A percentile compares a stretch with the other conserved stretches of the same genome.
Evolutionary conservation across 257 asterid species (phyloP).

Genomic region (Echites panduratus): DNA sequence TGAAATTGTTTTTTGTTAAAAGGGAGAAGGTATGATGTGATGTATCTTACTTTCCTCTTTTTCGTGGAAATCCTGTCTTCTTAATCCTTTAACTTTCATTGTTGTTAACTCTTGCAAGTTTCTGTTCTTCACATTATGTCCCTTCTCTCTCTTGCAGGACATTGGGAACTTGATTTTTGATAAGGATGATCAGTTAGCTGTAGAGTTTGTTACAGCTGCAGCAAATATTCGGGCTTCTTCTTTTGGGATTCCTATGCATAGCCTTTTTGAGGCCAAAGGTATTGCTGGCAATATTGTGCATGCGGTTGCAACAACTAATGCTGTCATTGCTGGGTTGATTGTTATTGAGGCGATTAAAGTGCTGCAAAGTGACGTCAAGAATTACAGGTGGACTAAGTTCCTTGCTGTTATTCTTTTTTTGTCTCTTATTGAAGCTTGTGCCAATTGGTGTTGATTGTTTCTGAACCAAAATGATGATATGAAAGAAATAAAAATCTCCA

Average conservation of each 20-base stretch:
- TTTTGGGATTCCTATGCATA: conserved; percentile 89
- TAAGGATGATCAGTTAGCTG: conserved; percentile 98
- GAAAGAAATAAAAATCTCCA: neutral
- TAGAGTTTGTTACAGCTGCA: conserved; percentile 95
- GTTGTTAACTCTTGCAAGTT: neutral
- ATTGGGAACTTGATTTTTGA: conserved; percentile 88
- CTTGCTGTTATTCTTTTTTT: conserved; percentile 5
- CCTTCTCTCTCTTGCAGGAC: conserved; percentile 42
- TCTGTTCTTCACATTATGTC: conserved; percentile 7
- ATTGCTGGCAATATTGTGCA: conserved; percentile 98
- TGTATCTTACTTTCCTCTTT: conserved; percentile 10
- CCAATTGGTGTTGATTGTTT: conserved; percentile 1
- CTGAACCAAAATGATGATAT: neutral
- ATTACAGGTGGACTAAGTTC: conserved; percentile 52
- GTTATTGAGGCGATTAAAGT: conserved; percentile 97
- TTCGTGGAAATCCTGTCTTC: conserved; percentile 1
- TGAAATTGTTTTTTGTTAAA: conserved; percentile 56
- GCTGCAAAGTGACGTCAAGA: conserved; percentile 59
- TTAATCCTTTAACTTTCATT: conserved; percentile 5
- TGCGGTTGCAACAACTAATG: conserved; percentile 99
- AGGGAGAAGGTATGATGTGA: conserved; percentile 63
- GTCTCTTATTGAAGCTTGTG: neutral
- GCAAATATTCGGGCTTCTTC: conserved; percentile 99
- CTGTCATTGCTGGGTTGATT: conserved; percentile 90
- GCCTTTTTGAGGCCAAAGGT: conserved; percentile 97